A percentile compares a stretch with the other conserved stretches of the same genome.
Conservation (phyloP, 495 filamentous ascomycete genomes). For the Cudoniella acicularis region DNA sequence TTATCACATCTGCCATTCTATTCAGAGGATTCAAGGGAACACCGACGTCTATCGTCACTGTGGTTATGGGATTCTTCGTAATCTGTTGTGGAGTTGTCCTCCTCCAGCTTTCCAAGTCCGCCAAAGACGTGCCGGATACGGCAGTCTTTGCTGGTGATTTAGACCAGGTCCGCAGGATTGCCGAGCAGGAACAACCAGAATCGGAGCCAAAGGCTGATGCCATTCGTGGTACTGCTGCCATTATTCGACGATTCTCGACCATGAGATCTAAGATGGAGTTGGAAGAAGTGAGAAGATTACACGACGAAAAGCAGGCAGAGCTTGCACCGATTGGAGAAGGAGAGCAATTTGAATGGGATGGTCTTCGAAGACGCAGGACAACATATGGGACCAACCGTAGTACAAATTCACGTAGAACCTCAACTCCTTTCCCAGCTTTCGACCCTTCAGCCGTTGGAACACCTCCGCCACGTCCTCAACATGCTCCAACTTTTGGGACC, state of each 20-base stretch:
- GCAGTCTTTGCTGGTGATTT: constrained; percentile 91
- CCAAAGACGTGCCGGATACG: constrained; percentile 93
- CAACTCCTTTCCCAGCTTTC: constrained; percentile 27
- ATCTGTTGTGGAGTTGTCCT: constrained; percentile 97
- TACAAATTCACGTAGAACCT: constrained; percentile 11
- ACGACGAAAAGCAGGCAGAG: constrained; percentile 71
- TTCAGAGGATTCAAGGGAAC: constrained; percentile 95
- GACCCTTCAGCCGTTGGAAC: constrained; percentile 32
- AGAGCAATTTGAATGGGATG: constrained; percentile 88
- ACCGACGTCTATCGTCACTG: constrained; percentile 73
- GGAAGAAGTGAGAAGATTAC: constrained; percentile 74
- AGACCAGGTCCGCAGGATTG: constrained; percentile 91
- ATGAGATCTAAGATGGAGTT: constrained; percentile 74
- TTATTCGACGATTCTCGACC: constrained; percentile 77
- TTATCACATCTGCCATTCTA: constrained; percentile 86
- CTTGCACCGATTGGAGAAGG: constrained; percentile 73
- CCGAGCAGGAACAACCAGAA: constrained; percentile 90
- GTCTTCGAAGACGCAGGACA: constrained; percentile 79
- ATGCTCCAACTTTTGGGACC: not conserved
- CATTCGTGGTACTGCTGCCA: constrained; percentile 86
- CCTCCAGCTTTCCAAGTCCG: constrained; percentile 93
- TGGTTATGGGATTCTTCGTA: constrained; percentile 89
- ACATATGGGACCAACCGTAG: constrained; percentile 45
- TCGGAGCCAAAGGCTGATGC: constrained; percentile 95
- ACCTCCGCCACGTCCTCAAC: constrained; percentile 8